Evolutionary conservation across 1,139 yeast species (phyloP).

Genomic region (Kurtzmaniella quercitrusa): DNA sequence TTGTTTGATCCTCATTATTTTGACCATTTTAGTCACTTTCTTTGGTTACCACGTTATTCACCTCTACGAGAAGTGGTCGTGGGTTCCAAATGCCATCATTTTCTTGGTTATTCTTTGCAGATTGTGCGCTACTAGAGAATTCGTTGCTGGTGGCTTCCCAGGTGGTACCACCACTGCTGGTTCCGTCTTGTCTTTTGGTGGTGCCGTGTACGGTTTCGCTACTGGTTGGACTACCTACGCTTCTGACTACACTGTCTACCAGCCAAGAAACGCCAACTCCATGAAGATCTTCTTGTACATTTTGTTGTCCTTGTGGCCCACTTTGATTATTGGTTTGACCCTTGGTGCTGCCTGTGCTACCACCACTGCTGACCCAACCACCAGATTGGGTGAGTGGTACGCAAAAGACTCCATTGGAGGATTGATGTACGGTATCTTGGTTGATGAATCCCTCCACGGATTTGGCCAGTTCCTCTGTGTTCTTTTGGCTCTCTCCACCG

Average conservation of each 20-base stretch:
- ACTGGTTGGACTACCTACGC: conserved; percentile 96
- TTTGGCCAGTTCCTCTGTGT: conserved; percentile 92
- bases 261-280: conserved; percentile 57
- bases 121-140: conserved; percentile 61
- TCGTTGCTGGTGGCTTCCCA: conserved; percentile 43
- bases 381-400: conserved; percentile 51
- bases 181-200: conserved; percentile 76
- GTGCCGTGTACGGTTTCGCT: conserved; percentile 83
- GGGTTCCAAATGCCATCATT: conserved; percentile 76
- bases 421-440: conserved; percentile 70
- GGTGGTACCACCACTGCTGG: conserved; percentile 69
- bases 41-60: conserved; percentile 86
- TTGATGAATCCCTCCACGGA: conserved; percentile 74
- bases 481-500: conserved; percentile 72
- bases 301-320: conserved; percentile 57
- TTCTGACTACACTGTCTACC: conserved; percentile 88
- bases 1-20: conserved; percentile 64
- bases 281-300: conserved; percentile 61
- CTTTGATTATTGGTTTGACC: conserved; percentile 68
- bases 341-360: conserved; percentile 90
- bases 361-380: conserved; percentile 22
- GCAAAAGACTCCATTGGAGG: conserved; percentile 68
- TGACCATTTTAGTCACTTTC: conserved; percentile 72
- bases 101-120: conserved; percentile 78
- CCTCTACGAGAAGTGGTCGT: conserved; percentile 75